These are phyloP conservation scores for Xanthoceras sorbifolium DNA, from an alignment of 345 rosid genomes.

Conservation along the genomic window DNA sequence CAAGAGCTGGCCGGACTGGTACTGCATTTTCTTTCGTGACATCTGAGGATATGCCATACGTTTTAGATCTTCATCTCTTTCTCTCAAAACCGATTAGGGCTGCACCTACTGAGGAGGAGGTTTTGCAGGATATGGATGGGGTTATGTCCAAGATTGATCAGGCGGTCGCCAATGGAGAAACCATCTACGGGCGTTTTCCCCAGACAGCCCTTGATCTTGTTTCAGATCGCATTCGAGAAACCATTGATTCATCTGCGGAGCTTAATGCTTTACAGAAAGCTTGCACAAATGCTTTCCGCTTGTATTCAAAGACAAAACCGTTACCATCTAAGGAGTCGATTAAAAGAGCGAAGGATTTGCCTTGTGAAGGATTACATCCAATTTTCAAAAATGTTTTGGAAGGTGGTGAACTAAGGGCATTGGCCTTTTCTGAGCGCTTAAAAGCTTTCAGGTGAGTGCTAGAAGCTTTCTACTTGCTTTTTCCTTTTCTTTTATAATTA, in stretches of 20 bases:
- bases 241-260: conserved; percentile 83
- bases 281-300: conserved; percentile 81
- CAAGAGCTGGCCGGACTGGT: conserved; percentile 94
- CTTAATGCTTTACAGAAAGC: conserved; percentile 66
- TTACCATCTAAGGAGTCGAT: conserved; percentile 88
- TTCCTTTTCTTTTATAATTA: not conserved
- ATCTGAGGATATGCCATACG: conserved; percentile 84
- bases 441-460: conserved; percentile 73
- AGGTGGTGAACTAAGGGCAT: conserved; percentile 84
- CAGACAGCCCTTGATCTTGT: conserved; percentile 84
- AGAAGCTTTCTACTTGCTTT: not conserved
- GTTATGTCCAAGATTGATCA: conserved; percentile 66
- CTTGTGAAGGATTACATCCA: conserved; percentile 89
- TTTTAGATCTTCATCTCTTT: conserved; percentile 91
- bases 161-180: conserved; percentile 82
- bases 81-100: conserved; percentile 85
- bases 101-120: conserved; percentile 94
- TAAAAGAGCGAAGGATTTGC: conserved; percentile 78
- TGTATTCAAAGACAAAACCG: conserved; percentile 87
- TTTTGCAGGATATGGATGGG: conserved; percentile 74
- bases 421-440: conserved; percentile 89
- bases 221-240: conserved; percentile 67
- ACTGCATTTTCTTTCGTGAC: conserved; percentile 90
- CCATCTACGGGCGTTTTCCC: conserved; percentile 91
- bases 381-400: conserved; percentile 71